These are phyloP conservation scores for Zelonia costaricensis DNA, from an alignment of 208 protist genomes.

Conservation along the genomic window DNA sequence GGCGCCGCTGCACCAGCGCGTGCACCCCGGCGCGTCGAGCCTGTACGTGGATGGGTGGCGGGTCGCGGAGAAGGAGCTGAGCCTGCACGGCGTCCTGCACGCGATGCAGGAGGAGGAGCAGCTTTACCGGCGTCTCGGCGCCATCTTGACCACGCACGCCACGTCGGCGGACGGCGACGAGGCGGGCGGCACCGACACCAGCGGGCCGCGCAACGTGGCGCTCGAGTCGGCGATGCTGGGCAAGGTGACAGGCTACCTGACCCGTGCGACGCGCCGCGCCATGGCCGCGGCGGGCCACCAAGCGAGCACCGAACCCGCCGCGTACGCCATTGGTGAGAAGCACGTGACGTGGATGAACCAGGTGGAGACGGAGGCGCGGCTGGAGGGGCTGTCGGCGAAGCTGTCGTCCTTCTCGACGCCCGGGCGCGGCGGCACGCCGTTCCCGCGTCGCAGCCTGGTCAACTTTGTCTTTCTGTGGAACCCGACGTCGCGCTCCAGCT, in stretches of 20 bases:
- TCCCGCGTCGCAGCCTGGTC: conserved; percentile 25
- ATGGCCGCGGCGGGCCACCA: neutral
- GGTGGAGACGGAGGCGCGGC: conserved; percentile 29
- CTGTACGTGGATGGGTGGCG: conserved; percentile 56
- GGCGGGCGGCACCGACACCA: neutral
- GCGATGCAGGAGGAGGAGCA: conserved; percentile 41
- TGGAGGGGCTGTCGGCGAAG: conserved; percentile 13
- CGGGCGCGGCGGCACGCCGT: conserved; percentile 5
- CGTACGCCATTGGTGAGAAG: conserved; percentile 20
- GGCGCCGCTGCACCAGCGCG: conserved; percentile 2
- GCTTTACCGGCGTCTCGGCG: conserved; percentile 9
- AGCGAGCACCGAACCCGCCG: neutral
- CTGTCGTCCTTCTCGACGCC: conserved; percentile 10
- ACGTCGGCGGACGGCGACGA: neutral
- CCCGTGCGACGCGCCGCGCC: conserved; percentile 2
- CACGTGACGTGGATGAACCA: conserved; percentile 37
- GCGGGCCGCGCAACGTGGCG: neutral
- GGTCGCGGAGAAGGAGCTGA: conserved; percentile 28
- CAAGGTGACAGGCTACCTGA: conserved; percentile 13
- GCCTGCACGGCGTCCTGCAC: conserved; percentile 54
- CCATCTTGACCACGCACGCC: conserved; percentile 4
- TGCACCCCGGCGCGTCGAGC: conserved; percentile 24
- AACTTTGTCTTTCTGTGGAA: conserved; percentile 27
- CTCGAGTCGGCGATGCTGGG: conserved; percentile 3
- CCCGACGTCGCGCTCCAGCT: conserved; percentile 5